phyloP scores from a whole-genome alignment of 2,329 filamentous ascomycete genomes.

The Colletotrichum kahawae region DNA sequence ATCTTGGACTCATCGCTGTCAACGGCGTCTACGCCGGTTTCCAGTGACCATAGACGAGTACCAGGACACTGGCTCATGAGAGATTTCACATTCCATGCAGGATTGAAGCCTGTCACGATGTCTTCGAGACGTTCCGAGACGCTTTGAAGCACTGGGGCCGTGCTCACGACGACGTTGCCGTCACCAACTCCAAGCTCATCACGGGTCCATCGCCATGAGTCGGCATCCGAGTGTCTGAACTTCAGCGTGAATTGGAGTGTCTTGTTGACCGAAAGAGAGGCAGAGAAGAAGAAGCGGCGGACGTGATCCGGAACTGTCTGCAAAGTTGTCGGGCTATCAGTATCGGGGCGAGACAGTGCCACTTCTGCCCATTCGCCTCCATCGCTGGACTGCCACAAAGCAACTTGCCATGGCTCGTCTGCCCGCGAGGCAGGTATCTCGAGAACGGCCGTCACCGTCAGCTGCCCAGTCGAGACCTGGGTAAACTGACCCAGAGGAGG shows the following conservation, averaged over 20 bases:
- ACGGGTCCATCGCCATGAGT: slow-evolving; percentile 74
- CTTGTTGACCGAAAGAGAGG: slow-evolving; percentile 46
- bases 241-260: slow-evolving; percentile 73
- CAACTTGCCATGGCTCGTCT: slow-evolving; percentile 71
- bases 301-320: slow-evolving; percentile 33
- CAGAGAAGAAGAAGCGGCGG: slow-evolving; percentile 13
- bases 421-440: slow-evolving; percentile 64
- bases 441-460: slow-evolving; percentile 72
- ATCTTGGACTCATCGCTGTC: slow-evolving; percentile 62
- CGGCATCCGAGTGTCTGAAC: slow-evolving; percentile 58
- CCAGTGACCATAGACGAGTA: slow-evolving; percentile 74
- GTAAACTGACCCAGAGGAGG: slow-evolving; percentile 81
- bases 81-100: slow-evolving; percentile 57
- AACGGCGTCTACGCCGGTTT: slow-evolving; percentile 60
- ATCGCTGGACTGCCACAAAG: slow-evolving; percentile 73
- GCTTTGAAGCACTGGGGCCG: slow-evolving; percentile 28
- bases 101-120: slow-evolving; percentile 63
- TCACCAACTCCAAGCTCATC: slow-evolving; percentile 68
- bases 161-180: slow-evolving; percentile 62
- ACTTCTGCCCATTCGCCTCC: slow-evolving; percentile 62
- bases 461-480: slow-evolving; percentile 50
- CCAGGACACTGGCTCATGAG: slow-evolving; percentile 69
- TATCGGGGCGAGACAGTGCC: slow-evolving; percentile 31
- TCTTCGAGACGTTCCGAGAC: slow-evolving; percentile 50
- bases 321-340: slow-evolving; percentile 54